Percentiles rank a stretch among this genome's conserved stretches.
Conservation (phyloP, 2,329 filamentous ascomycete genomes). For the Colletotrichum melonis region DNA sequence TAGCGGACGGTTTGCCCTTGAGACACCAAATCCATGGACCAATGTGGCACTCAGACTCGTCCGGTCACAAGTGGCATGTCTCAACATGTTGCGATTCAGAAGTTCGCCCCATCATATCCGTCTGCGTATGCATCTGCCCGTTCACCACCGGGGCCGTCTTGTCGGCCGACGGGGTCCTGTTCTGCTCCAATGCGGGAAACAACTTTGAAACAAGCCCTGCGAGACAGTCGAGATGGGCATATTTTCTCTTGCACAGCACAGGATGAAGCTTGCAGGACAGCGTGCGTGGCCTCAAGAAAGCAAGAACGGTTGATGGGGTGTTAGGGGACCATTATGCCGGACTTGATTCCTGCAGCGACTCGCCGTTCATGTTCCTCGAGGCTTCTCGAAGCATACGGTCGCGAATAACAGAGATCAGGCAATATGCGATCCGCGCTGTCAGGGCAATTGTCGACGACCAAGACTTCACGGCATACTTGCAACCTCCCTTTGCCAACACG, state of each 20-base stretch:
- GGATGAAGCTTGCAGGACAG: background rate
- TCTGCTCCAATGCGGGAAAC: constrained; percentile 20
- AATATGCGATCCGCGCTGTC: background rate
- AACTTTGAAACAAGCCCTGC: constrained; percentile 26
- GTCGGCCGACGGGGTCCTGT: constrained; percentile 22
- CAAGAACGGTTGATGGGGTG: background rate
- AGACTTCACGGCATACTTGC: background rate
- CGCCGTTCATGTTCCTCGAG: background rate
- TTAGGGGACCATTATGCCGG: background rate
- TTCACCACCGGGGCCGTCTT: constrained; percentile 5
- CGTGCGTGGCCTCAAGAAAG: background rate
- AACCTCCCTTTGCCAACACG: background rate
- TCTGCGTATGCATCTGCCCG: background rate
- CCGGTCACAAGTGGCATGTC: constrained; percentile 14
- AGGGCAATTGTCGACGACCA: background rate
- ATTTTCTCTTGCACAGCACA: background rate
- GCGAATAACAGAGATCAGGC: background rate
- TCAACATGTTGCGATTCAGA: constrained; percentile 8
- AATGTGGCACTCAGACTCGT: constrained; percentile 6
- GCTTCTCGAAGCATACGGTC: background rate
- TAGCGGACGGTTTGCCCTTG: background rate
- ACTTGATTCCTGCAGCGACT: background rate
- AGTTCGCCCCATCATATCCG: constrained; percentile 13
- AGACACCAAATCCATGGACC: constrained; percentile 14
- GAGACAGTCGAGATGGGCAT: constrained; percentile 16